phyloP scores from a whole-genome alignment of 164 flowering plant species.

The Amborella trichopoda region DNA sequence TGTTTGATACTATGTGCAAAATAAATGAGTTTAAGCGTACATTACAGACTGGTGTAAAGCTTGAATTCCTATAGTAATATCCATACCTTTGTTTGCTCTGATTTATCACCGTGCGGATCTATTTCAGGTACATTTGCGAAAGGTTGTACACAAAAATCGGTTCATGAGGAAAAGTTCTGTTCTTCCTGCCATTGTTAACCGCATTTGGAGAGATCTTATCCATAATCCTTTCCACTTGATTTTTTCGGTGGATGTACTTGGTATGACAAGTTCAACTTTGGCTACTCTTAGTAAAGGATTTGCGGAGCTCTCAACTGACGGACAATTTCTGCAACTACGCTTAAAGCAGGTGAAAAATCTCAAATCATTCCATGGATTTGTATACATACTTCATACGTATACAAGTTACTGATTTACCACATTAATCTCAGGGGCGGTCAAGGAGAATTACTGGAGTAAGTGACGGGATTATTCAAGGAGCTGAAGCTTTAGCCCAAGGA shows the following conservation, averaged over 20 bases:
- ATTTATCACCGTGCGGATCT: too few relatives aligned
- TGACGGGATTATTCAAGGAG: constrained; percentile 87
- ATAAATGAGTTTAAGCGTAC: too few relatives aligned
- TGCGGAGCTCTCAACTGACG: constrained; percentile 99
- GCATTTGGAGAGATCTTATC: constrained; percentile 83
- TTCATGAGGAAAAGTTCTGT: constrained; percentile 83
- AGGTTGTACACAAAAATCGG: constrained; percentile 80
- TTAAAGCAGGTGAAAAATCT: constrained; percentile 96
- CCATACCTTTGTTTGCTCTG: too few relatives aligned
- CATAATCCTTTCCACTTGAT: constrained; percentile 92
- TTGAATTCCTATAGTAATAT: not conserved
- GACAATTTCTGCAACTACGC: constrained; percentile 82
- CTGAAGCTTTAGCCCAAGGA: constrained; percentile 99
- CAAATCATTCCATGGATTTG: too few relatives aligned
- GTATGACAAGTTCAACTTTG: constrained; percentile 97
- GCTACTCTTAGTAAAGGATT: constrained; percentile 95
- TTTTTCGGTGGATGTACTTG: constrained; percentile 90
- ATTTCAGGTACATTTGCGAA: constrained; percentile 75
- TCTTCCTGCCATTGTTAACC: constrained; percentile 68
- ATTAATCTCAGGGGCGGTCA: constrained; percentile 52
- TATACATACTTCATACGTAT: too few relatives aligned
- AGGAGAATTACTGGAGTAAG: constrained; percentile 91
- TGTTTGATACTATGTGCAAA: too few relatives aligned
- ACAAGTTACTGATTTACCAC: not conserved
- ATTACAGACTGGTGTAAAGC: too few relatives aligned